A percentile compares a stretch with the other conserved stretches of the same genome.
Conservation (phyloP, 1,284 basidiomycete species). For the Ganoderma resinaceum region DNA sequence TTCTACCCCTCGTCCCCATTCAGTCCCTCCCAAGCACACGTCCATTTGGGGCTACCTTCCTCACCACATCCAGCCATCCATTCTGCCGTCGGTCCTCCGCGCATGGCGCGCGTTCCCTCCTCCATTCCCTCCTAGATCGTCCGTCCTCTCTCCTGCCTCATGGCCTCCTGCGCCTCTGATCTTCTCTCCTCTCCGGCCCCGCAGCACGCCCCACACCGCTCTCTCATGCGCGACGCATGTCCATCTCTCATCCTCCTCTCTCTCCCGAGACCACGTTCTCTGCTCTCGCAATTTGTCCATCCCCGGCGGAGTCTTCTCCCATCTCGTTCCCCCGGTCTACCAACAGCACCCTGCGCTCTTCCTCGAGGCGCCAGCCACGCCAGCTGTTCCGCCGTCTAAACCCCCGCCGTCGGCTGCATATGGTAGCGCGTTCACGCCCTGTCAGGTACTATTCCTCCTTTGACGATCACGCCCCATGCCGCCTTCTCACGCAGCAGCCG, state of each 20-base stretch:
- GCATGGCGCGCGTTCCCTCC: conserved; percentile 13
- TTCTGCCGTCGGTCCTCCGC: conserved; percentile 25
- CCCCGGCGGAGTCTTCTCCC: conserved; percentile 6
- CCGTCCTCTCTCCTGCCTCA: conserved; percentile 17
- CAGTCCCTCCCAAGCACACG: conserved; percentile 8
- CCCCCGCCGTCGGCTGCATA: conserved; percentile 23
- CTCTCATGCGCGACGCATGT: conserved; percentile 19
- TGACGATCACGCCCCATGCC: conserved; percentile 18
- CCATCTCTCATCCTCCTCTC: conserved; percentile 3
- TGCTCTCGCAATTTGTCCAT: conserved; percentile 12
- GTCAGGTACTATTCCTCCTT: conserved; percentile 23
- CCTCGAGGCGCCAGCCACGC: conserved; percentile 8
- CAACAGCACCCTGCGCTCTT: conserved; percentile 5
- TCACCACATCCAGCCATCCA: background rate
- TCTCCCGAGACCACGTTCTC: conserved; percentile 7
- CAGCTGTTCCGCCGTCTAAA: conserved; percentile 21
- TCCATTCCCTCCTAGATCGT: conserved; percentile 16
- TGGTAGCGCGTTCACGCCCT: conserved; percentile 20
- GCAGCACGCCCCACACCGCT: conserved; percentile 17
- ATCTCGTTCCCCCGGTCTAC: conserved; percentile 16
- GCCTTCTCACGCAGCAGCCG: conserved; percentile 20
- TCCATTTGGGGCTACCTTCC: conserved; percentile 11
- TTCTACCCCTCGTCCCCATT: conserved; percentile 13
- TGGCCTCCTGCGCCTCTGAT: conserved; percentile 10
- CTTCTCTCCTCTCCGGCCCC: conserved; percentile 18